A percentile compares a stretch with the other conserved stretches of the same genome.
These are phyloP conservation scores for Pleurotus sapidus DNA, from an alignment of 768 basidiomycete genomes.

Conservation along the genomic window DNA sequence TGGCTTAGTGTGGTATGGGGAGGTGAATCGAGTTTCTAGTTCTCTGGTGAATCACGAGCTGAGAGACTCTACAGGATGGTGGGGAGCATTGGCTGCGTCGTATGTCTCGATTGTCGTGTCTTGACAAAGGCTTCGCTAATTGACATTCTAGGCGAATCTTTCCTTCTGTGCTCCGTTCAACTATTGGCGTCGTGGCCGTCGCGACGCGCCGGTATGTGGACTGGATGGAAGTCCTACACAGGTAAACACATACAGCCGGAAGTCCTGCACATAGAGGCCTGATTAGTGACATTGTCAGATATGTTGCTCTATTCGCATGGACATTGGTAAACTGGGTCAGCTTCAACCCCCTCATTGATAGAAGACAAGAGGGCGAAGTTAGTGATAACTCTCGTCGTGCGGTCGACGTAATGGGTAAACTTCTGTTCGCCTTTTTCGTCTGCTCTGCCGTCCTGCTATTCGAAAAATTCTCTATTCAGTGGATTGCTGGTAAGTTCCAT, in stretches of 20 bases:
- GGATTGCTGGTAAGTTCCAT: constrained; percentile 82
- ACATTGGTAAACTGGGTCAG: constrained; percentile 64
- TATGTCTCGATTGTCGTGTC: constrained; percentile 34
- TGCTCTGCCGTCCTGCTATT: constrained; percentile 68
- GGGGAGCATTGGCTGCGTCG: constrained; percentile 68
- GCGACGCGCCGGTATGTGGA: constrained; percentile 74
- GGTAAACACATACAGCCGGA: constrained; percentile 29
- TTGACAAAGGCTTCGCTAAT: constrained; percentile 10
- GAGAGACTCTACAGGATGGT: constrained; percentile 55
- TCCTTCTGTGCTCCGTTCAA: constrained; percentile 53
- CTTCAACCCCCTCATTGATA: constrained; percentile 66
- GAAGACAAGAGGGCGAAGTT: constrained; percentile 28
- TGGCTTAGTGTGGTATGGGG: constrained; percentile 82
- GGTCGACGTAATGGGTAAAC: constrained; percentile 54
- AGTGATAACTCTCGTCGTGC: constrained; percentile 32
- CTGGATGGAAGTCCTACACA: constrained; percentile 65
- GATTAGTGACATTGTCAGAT: constrained; percentile 23
- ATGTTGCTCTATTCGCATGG: constrained; percentile 71
- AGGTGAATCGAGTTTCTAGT: constrained; percentile 35
- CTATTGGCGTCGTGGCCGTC: constrained; percentile 73
- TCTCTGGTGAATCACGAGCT: background rate
- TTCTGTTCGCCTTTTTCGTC: constrained; percentile 72
- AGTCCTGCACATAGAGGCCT: too few species aligned
- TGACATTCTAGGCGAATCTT: constrained; percentile 37
- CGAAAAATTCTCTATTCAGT: constrained; percentile 86